These are phyloP conservation scores for Perilla frutescens DNA, from an alignment of 257 asterid species.

Conservation along the genomic window DNA sequence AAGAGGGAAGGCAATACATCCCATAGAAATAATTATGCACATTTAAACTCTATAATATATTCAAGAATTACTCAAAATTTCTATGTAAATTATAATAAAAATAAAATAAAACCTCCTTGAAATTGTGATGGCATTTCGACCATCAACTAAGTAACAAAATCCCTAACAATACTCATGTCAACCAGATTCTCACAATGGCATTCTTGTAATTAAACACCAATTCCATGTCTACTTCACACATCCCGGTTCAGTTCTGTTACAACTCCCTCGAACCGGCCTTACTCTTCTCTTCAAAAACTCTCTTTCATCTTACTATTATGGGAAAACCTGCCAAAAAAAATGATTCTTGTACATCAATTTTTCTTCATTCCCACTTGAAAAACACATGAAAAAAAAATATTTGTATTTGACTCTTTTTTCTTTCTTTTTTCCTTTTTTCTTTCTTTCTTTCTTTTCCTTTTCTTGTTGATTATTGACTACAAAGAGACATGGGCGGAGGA, in stretches of 20 bases:
- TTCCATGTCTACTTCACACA: slow-evolving; percentile 19
- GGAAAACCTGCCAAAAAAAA: slow-evolving; percentile 28
- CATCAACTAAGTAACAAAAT: slow-evolving; percentile 34
- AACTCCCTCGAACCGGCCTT: slow-evolving; percentile 48
- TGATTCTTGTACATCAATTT: background rate
- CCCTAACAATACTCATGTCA: slow-evolving; percentile 41
- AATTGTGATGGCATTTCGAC: slow-evolving; percentile 27
- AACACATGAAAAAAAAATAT: slow-evolving; percentile 9
- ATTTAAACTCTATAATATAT: background rate
- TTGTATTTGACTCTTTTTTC: slow-evolving; percentile 11
- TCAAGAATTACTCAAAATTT: background rate
- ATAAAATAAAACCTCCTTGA: background rate
- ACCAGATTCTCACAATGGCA: slow-evolving; percentile 38
- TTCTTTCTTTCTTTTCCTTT: background rate
- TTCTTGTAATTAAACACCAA: slow-evolving; percentile 24
- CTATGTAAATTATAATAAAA: background rate
- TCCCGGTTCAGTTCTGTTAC: slow-evolving; percentile 47
- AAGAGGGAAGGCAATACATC: no score
- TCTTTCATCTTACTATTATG: slow-evolving; percentile 28
- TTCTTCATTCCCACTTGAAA: slow-evolving; percentile 31
- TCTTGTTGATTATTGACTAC: slow-evolving; percentile 11
- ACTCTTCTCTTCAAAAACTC: slow-evolving; percentile 39
- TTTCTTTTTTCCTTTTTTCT: no score
- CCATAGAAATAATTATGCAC: no score
- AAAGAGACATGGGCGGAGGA: slow-evolving; percentile 49